These are phyloP conservation scores for Diophrys appendiculata DNA, from an alignment of 73 alveolate species.

Conservation along the genomic window DNA sequence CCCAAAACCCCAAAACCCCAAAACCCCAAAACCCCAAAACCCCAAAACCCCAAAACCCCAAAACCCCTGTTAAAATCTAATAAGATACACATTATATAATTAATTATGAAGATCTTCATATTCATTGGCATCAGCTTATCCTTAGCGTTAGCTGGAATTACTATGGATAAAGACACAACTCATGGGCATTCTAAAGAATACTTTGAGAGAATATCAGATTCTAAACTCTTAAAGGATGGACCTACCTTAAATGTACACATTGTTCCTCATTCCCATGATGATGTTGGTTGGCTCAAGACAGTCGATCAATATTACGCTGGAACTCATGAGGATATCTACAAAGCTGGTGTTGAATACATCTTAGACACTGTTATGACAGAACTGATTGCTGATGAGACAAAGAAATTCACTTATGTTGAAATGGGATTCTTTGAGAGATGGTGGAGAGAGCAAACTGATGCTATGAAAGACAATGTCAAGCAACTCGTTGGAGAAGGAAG, in stretches of 20 bases:
- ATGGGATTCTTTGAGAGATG: conserved; percentile 84
- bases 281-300: conserved; percentile 97
- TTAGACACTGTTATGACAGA: conserved; percentile 56
- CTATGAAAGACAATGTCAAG: conserved; percentile 64
- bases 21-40: no score
- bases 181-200: not conserved
- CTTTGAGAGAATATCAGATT: no score
- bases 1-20: no score
- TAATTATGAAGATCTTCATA: not conserved
- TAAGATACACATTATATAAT: no score
- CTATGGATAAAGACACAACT: conserved; percentile 1
- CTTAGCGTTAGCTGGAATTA: conserved; percentile 1
- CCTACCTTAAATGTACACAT: conserved; percentile 68
- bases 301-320: conserved; percentile 82
- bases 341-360: conserved; percentile 57
- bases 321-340: conserved; percentile 36
- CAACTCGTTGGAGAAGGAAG: conserved; percentile 73
- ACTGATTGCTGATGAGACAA: conserved; percentile 46
- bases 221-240: no score
- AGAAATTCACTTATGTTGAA: conserved; percentile 83
- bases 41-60: no score
- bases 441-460: conserved; percentile 79
- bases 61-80: no score
- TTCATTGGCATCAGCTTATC: not conserved
- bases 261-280: conserved; percentile 93